Base-by-base conservation (phyloP, 208 protist genomes). In the Crithidia fasciculata region DNA sequence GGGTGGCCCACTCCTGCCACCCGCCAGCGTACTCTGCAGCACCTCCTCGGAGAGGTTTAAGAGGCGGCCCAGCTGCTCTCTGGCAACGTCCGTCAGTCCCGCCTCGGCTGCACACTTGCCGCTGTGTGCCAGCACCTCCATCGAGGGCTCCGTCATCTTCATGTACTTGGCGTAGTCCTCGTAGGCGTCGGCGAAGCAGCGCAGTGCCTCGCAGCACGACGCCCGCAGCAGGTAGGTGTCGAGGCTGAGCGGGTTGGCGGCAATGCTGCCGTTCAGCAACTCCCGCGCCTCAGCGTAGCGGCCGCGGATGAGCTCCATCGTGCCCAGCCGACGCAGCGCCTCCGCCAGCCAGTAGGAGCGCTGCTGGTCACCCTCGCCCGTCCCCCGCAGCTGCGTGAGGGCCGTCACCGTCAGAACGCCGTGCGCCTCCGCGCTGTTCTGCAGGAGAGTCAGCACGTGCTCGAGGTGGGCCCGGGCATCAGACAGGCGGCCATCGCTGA, bases 81-180 rank as follows among this genome's bases (percentile, higher is more conserved):
- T 77, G 4, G 88, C 88, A 16, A 57, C 84, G 13, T 89, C 86
- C 43, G 60, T 70, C 37, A 86, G 58, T n/a, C 86, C 90, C 0
- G 88, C 88, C 70, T 94, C 85, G 28, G 85, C 75, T 5, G 92
- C 92, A 60, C 90, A 97, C 81, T 93, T 91, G 50, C 89, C 89
- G 64, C 88, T 92, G 76, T 94, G 88, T 10, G 87, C 89, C 47
- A 95, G 65, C 52, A 94, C 81, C 19, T 82, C 87, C 81, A 95
- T 79, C 16, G 87, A 88, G 2, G 92, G 81, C 54, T 69, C 61
- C 37, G 52, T 81, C 45, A 97, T 76, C 68, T 84, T 89, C 56
- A 97, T 79, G 79, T 95, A 95, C 76, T 97, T 95, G 54, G 85
- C 78, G 69, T 91, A 95, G 78, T 97, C 90, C 37, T 85, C 83